Conservation (phyloP, 2,329 filamentous ascomycete genomes). For the Ophiostoma perfectum region DNA sequence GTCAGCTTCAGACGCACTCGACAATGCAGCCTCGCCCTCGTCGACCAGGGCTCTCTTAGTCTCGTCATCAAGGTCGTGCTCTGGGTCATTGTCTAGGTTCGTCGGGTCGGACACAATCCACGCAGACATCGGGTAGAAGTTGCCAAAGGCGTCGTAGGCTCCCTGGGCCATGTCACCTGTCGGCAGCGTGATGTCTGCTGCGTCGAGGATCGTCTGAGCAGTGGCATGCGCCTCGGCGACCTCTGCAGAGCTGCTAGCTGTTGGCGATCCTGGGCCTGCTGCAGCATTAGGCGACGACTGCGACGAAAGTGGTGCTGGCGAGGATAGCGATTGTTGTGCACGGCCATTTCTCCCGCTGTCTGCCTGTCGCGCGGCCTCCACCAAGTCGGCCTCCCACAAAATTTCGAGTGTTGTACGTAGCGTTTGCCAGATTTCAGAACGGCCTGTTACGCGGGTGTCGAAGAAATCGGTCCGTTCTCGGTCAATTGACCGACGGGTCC, state of each 20-base stretch:
- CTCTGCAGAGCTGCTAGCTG: constrained; percentile 29
- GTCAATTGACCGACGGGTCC: constrained; percentile 65
- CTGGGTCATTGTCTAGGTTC: constrained; percentile 41
- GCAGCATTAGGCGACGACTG: constrained; percentile 20
- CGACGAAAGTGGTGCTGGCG: not conserved
- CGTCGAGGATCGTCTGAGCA: constrained; percentile 75
- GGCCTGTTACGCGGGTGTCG: constrained; percentile 77
- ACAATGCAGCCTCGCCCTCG: not conserved
- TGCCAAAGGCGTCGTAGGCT: constrained; percentile 65
- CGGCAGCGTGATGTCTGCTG: constrained; percentile 68
- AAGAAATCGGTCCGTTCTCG: constrained; percentile 79
- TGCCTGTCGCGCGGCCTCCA: constrained; percentile 4
- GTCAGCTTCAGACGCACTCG: not conserved
- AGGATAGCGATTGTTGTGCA: not conserved
- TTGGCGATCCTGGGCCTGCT: constrained; percentile 30
- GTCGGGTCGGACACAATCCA: constrained; percentile 63
- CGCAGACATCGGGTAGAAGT: constrained; percentile 63
- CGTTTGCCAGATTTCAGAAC: constrained; percentile 73
- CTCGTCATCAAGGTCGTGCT: constrained; percentile 27
- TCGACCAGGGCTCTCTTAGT: constrained; percentile 28
- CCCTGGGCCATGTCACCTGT: constrained; percentile 67
- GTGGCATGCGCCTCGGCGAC: constrained; percentile 48
- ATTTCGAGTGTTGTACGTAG: constrained; percentile 62
- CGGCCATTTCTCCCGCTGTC: not conserved
- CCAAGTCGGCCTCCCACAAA: constrained; percentile 50